Evolutionary conservation across 1,284 basidiomycete genomes (phyloP).

Genomic region (Papiliotrema nemorosa): DNA sequence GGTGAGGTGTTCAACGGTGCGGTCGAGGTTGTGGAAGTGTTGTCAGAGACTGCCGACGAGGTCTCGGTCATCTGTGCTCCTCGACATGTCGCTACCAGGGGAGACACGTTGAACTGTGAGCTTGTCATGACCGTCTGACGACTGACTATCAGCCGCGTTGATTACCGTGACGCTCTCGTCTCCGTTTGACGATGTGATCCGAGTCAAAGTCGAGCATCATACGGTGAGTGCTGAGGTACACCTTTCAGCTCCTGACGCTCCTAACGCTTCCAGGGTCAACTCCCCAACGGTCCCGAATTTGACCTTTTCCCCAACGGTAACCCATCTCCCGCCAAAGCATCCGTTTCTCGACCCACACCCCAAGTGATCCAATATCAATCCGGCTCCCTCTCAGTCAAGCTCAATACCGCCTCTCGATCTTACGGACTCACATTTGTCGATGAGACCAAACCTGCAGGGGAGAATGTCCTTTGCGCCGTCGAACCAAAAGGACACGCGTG

Average conservation of each 20-base stretch:
- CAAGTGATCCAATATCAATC: constrained; percentile 47
- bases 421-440: constrained; percentile 53
- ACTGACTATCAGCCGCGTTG: constrained; percentile 51
- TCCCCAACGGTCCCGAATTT: constrained; percentile 55
- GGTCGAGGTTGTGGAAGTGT: constrained; percentile 54
- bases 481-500: constrained; percentile 62
- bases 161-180: constrained; percentile 61
- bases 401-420: constrained; percentile 29
- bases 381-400: constrained; percentile 30
- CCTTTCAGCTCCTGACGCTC: too few relatives aligned
- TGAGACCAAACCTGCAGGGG: constrained; percentile 4
- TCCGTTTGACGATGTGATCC: constrained; percentile 62
- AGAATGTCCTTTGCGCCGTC: constrained; percentile 36
- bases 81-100: constrained; percentile 62
- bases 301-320: constrained; percentile 62
- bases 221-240: neutral
- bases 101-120: constrained; percentile 61
- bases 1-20: constrained; percentile 55
- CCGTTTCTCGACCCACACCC: constrained; percentile 47
- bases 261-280: constrained; percentile 47
- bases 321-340: constrained; percentile 52
- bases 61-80: constrained; percentile 63
- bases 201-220: constrained; percentile 14
- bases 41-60: constrained; percentile 49
- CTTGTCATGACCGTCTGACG: neutral